Percentiles rank a stretch among this genome's conserved stretches.
These are phyloP conservation scores for Aspergillus sp. DNA, from an alignment of 2,329 filamentous ascomycete species.

Conservation along the genomic window DNA sequence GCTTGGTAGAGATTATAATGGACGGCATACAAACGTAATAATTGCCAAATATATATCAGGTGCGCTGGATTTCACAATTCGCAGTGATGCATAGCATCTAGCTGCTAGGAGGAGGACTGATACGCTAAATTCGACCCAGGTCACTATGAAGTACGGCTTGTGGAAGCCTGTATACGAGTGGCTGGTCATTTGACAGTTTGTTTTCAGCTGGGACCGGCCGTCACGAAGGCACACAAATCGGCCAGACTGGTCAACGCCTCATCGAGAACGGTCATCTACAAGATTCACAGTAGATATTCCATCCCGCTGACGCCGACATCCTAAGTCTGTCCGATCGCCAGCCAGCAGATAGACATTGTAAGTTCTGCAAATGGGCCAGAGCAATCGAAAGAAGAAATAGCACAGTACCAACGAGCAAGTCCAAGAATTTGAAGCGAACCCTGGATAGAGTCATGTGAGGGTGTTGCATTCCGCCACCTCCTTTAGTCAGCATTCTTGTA, in stretches of 20 bases:
- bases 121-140: slow-evolving; percentile 17
- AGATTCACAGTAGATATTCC: not conserved
- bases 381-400: not conserved
- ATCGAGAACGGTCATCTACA: not conserved
- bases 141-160: slow-evolving; percentile 14
- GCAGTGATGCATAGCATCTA: slow-evolving; percentile 18
- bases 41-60: slow-evolving; percentile 8
- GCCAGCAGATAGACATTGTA: not conserved
- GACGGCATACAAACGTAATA: not conserved
- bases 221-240: not conserved
- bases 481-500: not conserved
- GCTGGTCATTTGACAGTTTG: not conserved
- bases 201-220: not conserved
- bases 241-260: not conserved
- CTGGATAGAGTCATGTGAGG: not conserved
- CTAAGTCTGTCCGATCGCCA: not conserved
- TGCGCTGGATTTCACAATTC: slow-evolving; percentile 15
- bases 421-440: not conserved
- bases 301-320: not conserved
- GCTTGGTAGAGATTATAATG: not conserved
- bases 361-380: not conserved
- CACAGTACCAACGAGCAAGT: not conserved
- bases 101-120: slow-evolving; percentile 15
- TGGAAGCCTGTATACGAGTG: slow-evolving; percentile 1
- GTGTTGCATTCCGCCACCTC: too few species aligned